Base-by-base conservation (phyloP, 768 basidiomycete species). In the Royoungia palumana region DNA sequence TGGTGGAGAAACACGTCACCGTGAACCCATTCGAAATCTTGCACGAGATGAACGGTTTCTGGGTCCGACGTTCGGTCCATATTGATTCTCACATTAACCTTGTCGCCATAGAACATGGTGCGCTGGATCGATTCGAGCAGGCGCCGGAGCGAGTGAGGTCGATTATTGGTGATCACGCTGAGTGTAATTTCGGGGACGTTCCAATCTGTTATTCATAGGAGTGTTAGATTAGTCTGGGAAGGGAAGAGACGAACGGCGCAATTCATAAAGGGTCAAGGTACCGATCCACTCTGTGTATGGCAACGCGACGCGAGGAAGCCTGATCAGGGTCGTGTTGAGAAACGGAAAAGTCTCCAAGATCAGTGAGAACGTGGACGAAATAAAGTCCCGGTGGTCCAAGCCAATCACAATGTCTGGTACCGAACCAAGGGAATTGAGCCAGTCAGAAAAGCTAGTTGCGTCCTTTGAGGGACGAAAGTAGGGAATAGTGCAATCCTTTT, bases 151-250 rank as follows among this genome's bases (percentile, higher is more conserved):
- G 92, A 93, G 20, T 67, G 62, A 9, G 89, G 83, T 27, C 91
- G 78, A 58, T 87, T 75, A 56, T 89, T 82, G 0, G 91, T 93
- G 47, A 92, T 86, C 34, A 94, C 75, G 44, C 76, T 80, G 36
- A 93, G 67, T 21, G 87, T 85, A 27, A 93, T 69, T 27, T 68
- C 74, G 10, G 89, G 88, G 2, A 67, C 61, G 54, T 89, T 75
- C 89, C 89, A 94, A 60, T 82, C 91, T 94, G 52, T 21, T 17
- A 41, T 46, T 59, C 44, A 46, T 5, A 34, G 43, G 46, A 39
- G 49, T 44, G 35, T 25, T 22, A 47, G 36, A 20, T 36, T 9
- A 44, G 47, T 44, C 12, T 25, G 21, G 40, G 36, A 49, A 68
- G 56, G 30, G 36, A 22, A 52, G 46, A 27, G 20, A 57, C 44